A percentile compares a stretch with the other conserved stretches of the same genome.
These are phyloP conservation scores for Sarcocystis neurona DNA, from an alignment of 169 alveolate species.

Conservation along the genomic window DNA sequence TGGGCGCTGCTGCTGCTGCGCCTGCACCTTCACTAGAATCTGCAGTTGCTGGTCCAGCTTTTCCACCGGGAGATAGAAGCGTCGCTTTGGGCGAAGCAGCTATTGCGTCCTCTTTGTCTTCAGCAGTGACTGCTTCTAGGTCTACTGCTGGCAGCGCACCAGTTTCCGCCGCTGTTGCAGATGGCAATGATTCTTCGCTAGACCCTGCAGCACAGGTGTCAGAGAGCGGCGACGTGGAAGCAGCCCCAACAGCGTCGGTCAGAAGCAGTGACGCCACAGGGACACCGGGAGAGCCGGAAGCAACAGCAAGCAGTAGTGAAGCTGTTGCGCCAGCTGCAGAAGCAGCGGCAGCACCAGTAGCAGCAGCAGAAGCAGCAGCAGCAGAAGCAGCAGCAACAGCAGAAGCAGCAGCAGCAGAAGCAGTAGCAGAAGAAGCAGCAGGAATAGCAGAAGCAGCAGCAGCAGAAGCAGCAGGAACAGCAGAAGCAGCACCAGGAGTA, in stretches of 20 bases:
- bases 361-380: background rate
- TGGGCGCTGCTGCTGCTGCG: background rate
- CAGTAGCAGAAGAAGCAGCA: background rate
- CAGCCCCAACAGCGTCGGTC: slow-evolving; percentile 8
- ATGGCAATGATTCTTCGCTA: background rate
- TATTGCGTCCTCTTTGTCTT: background rate
- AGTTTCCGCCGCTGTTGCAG: background rate
- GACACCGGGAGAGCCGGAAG: background rate
- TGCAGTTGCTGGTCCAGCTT: background rate
- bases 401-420: background rate
- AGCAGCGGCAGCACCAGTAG: background rate
- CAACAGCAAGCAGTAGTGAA: background rate
- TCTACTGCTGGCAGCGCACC: background rate
- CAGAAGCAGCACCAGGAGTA: slow-evolving; percentile 16
- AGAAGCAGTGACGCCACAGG: background rate
- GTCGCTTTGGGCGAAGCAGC: background rate
- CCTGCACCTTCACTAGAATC: background rate
- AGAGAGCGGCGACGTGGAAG: background rate
- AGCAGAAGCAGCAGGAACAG: background rate
- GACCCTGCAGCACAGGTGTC: background rate
- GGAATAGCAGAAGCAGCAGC: background rate
- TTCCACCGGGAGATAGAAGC: background rate
- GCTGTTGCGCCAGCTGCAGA: background rate
- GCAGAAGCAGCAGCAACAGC: background rate
- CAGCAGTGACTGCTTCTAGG: background rate